phyloP scores from a whole-genome alignment of 2,329 filamentous ascomycete genomes.

The Paecilomyces formosus region DNA sequence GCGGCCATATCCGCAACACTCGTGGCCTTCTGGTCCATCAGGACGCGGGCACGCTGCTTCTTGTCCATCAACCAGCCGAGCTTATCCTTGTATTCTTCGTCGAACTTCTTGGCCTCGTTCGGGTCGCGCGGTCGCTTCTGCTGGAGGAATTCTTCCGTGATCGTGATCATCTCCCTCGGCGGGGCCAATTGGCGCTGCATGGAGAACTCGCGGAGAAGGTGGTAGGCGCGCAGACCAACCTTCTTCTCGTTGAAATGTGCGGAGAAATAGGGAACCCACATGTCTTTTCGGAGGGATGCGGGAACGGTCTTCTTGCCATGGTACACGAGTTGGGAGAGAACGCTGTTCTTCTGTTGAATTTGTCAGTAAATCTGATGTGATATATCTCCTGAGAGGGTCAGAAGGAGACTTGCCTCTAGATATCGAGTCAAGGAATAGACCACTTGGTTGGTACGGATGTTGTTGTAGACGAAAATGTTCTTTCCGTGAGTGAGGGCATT shows the following conservation, averaged over 20 bases:
- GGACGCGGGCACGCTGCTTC: constrained; percentile 41
- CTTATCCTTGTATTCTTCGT: constrained; percentile 32
- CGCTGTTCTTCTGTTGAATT: constrained; percentile 39
- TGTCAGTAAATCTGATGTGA: background rate
- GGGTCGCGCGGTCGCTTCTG: constrained; percentile 31
- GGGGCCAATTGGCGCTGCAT: constrained; percentile 51
- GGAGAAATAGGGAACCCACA: constrained; percentile 55
- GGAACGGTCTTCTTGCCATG: constrained; percentile 59
- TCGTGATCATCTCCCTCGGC: constrained; percentile 35
- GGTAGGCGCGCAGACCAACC: constrained; percentile 49
- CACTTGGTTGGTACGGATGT: constrained; percentile 57
- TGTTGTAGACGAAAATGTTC: constrained; percentile 56
- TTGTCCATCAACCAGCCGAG: constrained; percentile 39
- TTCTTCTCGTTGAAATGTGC: constrained; percentile 46
- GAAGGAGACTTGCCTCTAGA: constrained; percentile 42
- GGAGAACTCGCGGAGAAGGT: constrained; percentile 54
- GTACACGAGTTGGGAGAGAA: constrained; percentile 52
- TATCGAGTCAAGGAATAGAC: constrained; percentile 54
- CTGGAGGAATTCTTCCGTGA: constrained; percentile 35
- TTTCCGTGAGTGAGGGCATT: constrained; percentile 45
- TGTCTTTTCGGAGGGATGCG: constrained; percentile 50
- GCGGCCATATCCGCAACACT: constrained; percentile 53
- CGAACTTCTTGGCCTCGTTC: constrained; percentile 32
- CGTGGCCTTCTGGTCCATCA: constrained; percentile 61
- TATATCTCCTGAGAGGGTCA: background rate